Conservation (phyloP, 2,329 filamentous ascomycete genomes). For the Fusarium chlamydosporum region DNA sequence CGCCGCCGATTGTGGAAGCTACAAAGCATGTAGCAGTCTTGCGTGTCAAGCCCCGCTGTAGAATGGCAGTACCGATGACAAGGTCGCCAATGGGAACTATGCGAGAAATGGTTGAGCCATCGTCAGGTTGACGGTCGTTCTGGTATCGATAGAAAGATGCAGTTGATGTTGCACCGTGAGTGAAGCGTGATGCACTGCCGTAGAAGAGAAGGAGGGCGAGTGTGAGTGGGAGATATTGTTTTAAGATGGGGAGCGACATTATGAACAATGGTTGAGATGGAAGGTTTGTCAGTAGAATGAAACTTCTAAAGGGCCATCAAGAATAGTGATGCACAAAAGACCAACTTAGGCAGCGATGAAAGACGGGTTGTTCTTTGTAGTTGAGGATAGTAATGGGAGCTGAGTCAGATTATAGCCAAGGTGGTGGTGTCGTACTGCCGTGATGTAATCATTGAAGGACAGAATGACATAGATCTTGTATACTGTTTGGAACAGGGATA, state of each 20-base stretch:
- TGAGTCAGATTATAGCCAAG: conserved; percentile 16
- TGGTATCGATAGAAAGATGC: conserved; percentile 29
- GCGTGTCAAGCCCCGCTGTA: conserved; percentile 4
- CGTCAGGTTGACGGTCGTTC: conserved; percentile 24
- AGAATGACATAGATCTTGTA: no score
- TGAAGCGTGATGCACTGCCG: conserved; percentile 38
- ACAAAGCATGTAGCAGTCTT: conserved; percentile 35
- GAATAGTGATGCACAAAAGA: no score
- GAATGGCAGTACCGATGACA: conserved; percentile 16
- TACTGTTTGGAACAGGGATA: no score
- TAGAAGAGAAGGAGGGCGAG: conserved; percentile 31
- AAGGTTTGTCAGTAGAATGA: no score
- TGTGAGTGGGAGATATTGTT: conserved; percentile 22
- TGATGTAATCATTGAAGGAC: no score
- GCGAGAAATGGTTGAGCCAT: conserved; percentile 17
- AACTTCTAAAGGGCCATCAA: no score
- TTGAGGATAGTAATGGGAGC: background rate
- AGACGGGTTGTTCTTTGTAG: background rate
- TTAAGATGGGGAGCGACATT: conserved; percentile 2
- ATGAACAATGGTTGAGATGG: no score
- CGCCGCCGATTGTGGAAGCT: conserved; percentile 15
- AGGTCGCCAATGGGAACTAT: conserved; percentile 32
- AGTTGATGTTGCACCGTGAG: conserved; percentile 32
- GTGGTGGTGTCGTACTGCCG: background rate
- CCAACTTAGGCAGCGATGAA: background rate